Base-by-base conservation (phyloP, 306 rosid species). In the Potentilla sterilis region DNA sequence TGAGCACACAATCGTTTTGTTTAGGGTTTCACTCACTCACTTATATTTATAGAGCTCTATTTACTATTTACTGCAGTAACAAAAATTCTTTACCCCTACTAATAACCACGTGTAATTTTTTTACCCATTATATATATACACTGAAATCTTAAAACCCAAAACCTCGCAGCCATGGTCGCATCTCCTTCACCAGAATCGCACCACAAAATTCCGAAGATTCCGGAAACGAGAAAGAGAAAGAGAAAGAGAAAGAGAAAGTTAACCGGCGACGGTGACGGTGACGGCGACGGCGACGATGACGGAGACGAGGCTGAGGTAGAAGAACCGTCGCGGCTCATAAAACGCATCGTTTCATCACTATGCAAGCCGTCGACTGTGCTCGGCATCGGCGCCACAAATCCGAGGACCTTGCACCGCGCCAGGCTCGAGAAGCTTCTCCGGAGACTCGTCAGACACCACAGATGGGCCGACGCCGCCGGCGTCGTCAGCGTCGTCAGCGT, bases 401-500 rank as follows among this genome's bases (percentile, higher is more conserved):
- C 86, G n/a, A 80, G 90, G 81, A 8, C 62, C 12, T 91, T 88
- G 54, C 84, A 87, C 69, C 89, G 91, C 14, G 34, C 13, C 7
- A 73, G 83, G 28, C 79, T 91, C 75, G 77, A 68, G 35, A 57
- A 73, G 68, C 73, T 88, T 6, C 70, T 94, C 46, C 83, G 67
- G 28, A 77, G 80, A 61, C 87, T 91, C 3, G 28, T 83, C 51
- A 86, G 49, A 54, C 89, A 74, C 46, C 92, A 83, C 7, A 74
- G 84, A 4, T 94, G 95, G 98, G 83, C 63, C 5, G 87, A 79
- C 44, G 96, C 91, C 59, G 77, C 89, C 40, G 92, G 92, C 15
- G 96, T 87, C 41, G 83, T 91, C 48, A 88, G 92, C 15, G 96
- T 87, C 41, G 83, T 91, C 48, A 88, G 91, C 79, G 83, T 81